Evolutionary conservation across 2,329 filamentous ascomycete genomes (phyloP).

Genomic region (Monilinia fructigena): DNA sequence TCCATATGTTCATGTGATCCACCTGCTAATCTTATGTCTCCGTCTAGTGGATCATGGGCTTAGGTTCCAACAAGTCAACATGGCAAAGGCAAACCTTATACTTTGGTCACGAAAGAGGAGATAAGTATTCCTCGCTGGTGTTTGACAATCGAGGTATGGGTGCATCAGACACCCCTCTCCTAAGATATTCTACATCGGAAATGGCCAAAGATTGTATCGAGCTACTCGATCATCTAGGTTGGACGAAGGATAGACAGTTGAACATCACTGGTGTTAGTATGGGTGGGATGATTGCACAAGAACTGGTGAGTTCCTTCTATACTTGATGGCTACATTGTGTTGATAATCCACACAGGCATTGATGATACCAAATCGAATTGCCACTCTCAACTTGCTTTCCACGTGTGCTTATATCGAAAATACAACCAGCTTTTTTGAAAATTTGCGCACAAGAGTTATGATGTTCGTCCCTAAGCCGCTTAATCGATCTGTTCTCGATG

Average conservation of each 20-base stretch:
- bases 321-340: not conserved
- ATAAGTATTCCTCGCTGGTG: constrained; percentile 70
- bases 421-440: constrained; percentile 61
- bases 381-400: constrained; percentile 58
- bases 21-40: constrained; percentile 23
- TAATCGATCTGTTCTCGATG: constrained; percentile 63
- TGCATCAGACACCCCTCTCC: constrained; percentile 71
- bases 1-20: not conserved
- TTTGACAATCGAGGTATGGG: constrained; percentile 84
- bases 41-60: constrained; percentile 74
- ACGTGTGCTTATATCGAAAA: constrained; percentile 62
- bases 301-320: constrained; percentile 53
- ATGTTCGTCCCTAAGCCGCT: constrained; percentile 69
- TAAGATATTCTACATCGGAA: constrained; percentile 76
- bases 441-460: constrained; percentile 55
- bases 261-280: constrained; percentile 79
- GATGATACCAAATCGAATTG: constrained; percentile 52
- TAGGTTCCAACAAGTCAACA: constrained; percentile 64
- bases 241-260: constrained; percentile 57
- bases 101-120: constrained; percentile 70
- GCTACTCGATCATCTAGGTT: constrained; percentile 66
- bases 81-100: constrained; percentile 84
- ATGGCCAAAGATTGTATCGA: constrained; percentile 81
- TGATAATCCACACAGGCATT: constrained; percentile 42
- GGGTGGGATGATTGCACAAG: constrained; percentile 91